Base-by-base conservation (phyloP, 2,329 filamentous ascomycete genomes). In the Pleomassaria siparia region DNA sequence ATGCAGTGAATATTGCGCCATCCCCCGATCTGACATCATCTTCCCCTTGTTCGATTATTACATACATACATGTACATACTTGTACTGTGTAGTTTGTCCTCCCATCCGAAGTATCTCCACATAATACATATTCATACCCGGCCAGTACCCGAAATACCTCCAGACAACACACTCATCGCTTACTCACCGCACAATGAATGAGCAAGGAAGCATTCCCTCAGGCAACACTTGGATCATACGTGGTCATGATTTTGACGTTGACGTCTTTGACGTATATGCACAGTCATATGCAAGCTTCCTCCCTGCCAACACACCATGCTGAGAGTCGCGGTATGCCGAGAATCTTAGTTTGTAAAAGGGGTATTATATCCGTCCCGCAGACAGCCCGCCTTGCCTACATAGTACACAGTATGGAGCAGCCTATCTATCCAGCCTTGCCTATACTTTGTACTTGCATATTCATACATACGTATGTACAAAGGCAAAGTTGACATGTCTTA, bases 211-310 rank as follows among this genome's bases (percentile, higher is more conserved):
- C 35, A 37, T 37, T 21, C 20, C n/a, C 12, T 30, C 29, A 11
- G 8, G 12, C 29, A 30, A n/a, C 29, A n/a, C 10, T 5, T 37
- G 13, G 6, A 36, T 37, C 35, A 37, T 37, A 37, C 35, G 35
- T 37, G 35, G 29, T 37, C 35, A 24, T n/a, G n/a, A n/a, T n/a
- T n/a, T n/a, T n/a, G n/a, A n/a, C n/a, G n/a, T n/a, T n/a, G n/a
- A n/a, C n/a, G n/a, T n/a, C n/a, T n/a, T 37, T 37, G 35, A 24
- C 29, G 29, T 37, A 24, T n/a, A n/a, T 37, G 35, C 35, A n/a
- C 20, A 37, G 18, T 22, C 35, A 37, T n/a, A 21, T 24, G 20
- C 20, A 24, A 5, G 6, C 18, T 22, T 24, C n/a, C n/a, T n/a
- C 35, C 35, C 35, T 37, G 35, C 35, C 35, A 37, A 5, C 24